Percentiles rank a stretch among this genome's conserved stretches.
Conservation (phyloP, 345 rosid species). For the Hibiscus trionum region DNA sequence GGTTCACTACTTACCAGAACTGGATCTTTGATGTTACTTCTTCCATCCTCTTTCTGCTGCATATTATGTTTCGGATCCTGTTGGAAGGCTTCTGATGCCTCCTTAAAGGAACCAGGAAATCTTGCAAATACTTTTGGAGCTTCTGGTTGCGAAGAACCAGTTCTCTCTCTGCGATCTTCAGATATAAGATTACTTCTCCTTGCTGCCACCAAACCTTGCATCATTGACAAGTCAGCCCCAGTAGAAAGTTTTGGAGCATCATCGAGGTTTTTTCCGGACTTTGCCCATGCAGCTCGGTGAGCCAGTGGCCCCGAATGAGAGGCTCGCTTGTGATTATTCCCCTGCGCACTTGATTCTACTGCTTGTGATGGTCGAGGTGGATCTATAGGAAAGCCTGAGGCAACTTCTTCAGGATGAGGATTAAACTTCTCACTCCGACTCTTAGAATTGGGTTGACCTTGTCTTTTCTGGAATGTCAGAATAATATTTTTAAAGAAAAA, state of each 20-base stretch:
- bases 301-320: constrained; percentile 90
- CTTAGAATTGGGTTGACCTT: constrained; percentile 61
- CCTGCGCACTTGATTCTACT: constrained; percentile 49
- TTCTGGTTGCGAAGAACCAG: constrained; percentile 43
- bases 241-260: constrained; percentile 57
- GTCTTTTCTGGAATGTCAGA: constrained; percentile 59
- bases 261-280: constrained; percentile 51
- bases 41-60: constrained; percentile 56
- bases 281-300: constrained; percentile 73
- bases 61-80: constrained; percentile 47
- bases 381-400: constrained; percentile 97
- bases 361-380: constrained; percentile 87
- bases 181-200: constrained; percentile 50
- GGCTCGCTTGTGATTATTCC: constrained; percentile 67
- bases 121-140: constrained; percentile 57
- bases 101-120: constrained; percentile 91
- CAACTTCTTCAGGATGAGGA: constrained; percentile 95
- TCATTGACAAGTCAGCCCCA: constrained; percentile 47
- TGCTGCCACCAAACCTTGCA: constrained; percentile 49
- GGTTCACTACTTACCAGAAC: constrained; percentile 48
- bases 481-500: neutral
- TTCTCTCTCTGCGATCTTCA: constrained; percentile 47
- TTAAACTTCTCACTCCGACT: constrained; percentile 97
- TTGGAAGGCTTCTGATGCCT: constrained; percentile 53
- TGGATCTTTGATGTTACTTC: constrained; percentile 57